These are phyloP conservation scores for Gracilaria gracilis DNA, from an alignment of 23 red algal species.

Conservation along the genomic window DNA sequence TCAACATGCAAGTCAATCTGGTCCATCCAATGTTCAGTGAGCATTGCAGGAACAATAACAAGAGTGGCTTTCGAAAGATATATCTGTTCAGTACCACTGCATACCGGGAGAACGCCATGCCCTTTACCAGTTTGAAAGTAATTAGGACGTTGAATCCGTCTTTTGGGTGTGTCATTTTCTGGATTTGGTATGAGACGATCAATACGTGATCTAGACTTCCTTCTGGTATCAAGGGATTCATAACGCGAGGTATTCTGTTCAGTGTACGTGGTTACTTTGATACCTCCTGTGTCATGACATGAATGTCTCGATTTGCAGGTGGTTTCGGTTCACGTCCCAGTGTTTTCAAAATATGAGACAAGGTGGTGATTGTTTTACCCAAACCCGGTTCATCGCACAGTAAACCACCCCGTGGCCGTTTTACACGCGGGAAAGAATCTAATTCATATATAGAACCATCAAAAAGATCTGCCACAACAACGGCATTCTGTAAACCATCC, in stretches of 20 bases:
- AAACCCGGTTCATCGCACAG: conserved; percentile 98
- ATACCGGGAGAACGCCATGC: conserved; percentile 25
- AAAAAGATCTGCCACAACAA: conserved; percentile 50
- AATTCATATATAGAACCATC: conserved; percentile 45
- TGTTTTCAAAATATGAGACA: conserved; percentile 87
- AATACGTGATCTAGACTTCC: background rate
- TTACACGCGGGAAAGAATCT: conserved; percentile 26
- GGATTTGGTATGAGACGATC: background rate
- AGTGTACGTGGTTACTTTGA: background rate
- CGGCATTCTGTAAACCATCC: background rate
- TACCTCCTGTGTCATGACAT: background rate
- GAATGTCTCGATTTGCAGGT: background rate
- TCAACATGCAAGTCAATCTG: conserved; percentile 78
- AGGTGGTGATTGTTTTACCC: conserved; percentile 92
- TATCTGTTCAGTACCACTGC: background rate
- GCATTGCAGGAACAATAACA: conserved; percentile 79
- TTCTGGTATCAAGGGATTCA: background rate
- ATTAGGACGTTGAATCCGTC: conserved; percentile 7
- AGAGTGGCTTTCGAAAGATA: conserved; percentile 84
- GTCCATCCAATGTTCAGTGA: conserved; percentile 83
- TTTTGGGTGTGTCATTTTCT: background rate
- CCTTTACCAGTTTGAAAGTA: conserved; percentile 29
- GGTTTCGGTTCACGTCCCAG: conserved; percentile 35
- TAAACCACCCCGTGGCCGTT: conserved; percentile 75
- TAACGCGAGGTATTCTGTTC: background rate